Evolutionary conservation across 2,329 filamentous ascomycete genomes (phyloP), one percentile per base, ranked within the genome.

Genomic region (Elsinoe necatrix): DNA sequence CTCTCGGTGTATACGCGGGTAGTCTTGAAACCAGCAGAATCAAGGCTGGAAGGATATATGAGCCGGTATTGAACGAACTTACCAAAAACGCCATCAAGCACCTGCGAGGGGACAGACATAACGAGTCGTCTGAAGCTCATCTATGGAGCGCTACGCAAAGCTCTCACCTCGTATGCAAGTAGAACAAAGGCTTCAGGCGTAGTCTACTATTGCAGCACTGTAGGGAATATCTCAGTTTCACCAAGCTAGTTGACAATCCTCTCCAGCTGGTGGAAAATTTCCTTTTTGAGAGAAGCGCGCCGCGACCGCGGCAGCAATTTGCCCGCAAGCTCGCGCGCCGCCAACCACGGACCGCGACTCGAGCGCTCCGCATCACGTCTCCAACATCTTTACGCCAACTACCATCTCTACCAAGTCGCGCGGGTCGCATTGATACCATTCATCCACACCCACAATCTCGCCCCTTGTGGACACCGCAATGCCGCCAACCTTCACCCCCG

Each of bases 21-120:
- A 29, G 27, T 29, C 4, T 9, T 4, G 4, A 29, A 29, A 29
- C 27, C 27, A 9, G 9, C 9, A 9, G 27, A 29, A 4, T 29
- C 27, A 4, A 29, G 27, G 27, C 4, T 4, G 27, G 9, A 9
- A 29, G 9, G 27, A 9, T 4, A 9, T 9, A 9, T 9, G 9
- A 29, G 34, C 34, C 5, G 34, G 14, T 14, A n/a, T 37, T 4
- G 59, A 63, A 8, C 7, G 57, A 61, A 56, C 54, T 62, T 74
- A 83, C 80, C 80, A 64, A 85, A 81, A 59, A 83, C 76, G 62
- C 83, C 83, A 68, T 86, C 82, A 56, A 82, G 59, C 31, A 65
- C 60, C 14, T 62, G 61, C 55, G 58, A 61, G 55, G 59, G 20
- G 25, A 56, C 47, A n/a, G 25, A 52, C 60, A 62, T 62, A 21